Base-by-base conservation (phyloP, 345 rosid species). In the Raphanus raphanistrum region DNA sequence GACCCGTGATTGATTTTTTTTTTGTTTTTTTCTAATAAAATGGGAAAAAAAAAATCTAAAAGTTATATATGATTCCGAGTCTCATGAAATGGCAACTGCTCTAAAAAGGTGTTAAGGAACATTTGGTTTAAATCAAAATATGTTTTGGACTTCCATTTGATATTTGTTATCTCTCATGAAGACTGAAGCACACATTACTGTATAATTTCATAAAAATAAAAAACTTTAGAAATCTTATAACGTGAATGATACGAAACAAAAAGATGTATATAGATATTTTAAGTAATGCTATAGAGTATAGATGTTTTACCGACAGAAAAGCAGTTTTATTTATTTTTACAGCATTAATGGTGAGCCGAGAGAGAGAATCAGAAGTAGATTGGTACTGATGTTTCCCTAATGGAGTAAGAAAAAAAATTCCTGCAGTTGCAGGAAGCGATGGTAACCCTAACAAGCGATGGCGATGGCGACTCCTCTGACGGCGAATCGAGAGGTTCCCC, bases 341-440 rank as follows among this genome's bases (percentile, higher is more conserved):
- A 60, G 64, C 68, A 66, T 59, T 50, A 32, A 79, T 61, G 70
- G 64, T 33, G 59, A 60, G 77, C 66, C 67, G 72, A 78, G 81
- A 35, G 69, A 70, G 63, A 66, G 70, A 79, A 66, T 48, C 70
- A 78, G 73, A 79, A 79, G 82, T 79, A 79, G 82, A 73, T 73
- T 79, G 82, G 78, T 61, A 28, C 70, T 73, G 70, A 73, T 73
- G 82, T 73, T 73, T 73, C 82, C 82, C 82, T 67, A 68, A 79
- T 73, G 65, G 82, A 79, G 78, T 73, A 79, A 79, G 78, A 73
- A 48, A 79, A 72, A 21, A 21, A 21, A 21, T 21, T 21, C n/a
- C n/a, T n/a, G n/a, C n/a, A n/a, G n/a, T n/a, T n/a, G n/a, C n/a
- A n/a, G n/a, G n/a, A n/a, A n/a, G n/a, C n/a, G n/a, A n/a, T n/a